phyloP scores from a whole-genome alignment of 2,329 filamentous ascomycete genomes.

The Fusarium humuli region DNA sequence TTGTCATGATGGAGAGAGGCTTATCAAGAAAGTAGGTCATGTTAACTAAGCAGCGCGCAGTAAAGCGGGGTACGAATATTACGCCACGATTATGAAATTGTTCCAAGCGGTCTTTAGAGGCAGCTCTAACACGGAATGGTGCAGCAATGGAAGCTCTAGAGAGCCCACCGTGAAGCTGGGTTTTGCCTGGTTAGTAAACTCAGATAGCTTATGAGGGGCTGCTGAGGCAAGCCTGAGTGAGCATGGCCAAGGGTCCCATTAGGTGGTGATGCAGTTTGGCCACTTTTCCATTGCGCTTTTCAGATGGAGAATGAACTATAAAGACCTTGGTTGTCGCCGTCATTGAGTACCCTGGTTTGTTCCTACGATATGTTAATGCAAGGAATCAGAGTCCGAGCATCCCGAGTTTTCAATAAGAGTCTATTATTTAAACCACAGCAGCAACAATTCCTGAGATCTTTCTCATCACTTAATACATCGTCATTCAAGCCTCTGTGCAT shows the following conservation, averaged over 20 bases:
- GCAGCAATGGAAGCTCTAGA: slow-evolving; percentile 8
- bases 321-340: slow-evolving; percentile 37
- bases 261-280: slow-evolving; percentile 18
- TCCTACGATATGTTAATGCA: slow-evolving; percentile 39
- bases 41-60: slow-evolving; percentile 38
- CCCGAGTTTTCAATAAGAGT: slow-evolving; percentile 26
- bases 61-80: slow-evolving; percentile 43
- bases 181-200: slow-evolving; percentile 20
- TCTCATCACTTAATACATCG: slow-evolving; percentile 24
- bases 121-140: slow-evolving; percentile 18
- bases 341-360: slow-evolving; percentile 20
- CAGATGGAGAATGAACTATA: slow-evolving; percentile 31
- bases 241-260: slow-evolving; percentile 16
- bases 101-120: slow-evolving; percentile 12
- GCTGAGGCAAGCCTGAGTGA: slow-evolving; percentile 45
- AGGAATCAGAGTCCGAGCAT: slow-evolving; percentile 34
- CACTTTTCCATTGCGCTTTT: slow-evolving; percentile 18
- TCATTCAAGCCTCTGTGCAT: not conserved
- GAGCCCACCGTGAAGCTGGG: slow-evolving; percentile 24
- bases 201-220: slow-evolving; percentile 32
- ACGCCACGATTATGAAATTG: slow-evolving; percentile 46
- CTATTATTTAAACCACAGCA: slow-evolving; percentile 9
- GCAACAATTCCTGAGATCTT: slow-evolving; percentile 15
- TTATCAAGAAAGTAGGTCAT: slow-evolving; percentile 34
- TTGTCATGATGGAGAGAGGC: slow-evolving; percentile 32